Evolutionary conservation across 768 basidiomycete genomes (phyloP).

Genomic region (Tubosaeta sp.): DNA sequence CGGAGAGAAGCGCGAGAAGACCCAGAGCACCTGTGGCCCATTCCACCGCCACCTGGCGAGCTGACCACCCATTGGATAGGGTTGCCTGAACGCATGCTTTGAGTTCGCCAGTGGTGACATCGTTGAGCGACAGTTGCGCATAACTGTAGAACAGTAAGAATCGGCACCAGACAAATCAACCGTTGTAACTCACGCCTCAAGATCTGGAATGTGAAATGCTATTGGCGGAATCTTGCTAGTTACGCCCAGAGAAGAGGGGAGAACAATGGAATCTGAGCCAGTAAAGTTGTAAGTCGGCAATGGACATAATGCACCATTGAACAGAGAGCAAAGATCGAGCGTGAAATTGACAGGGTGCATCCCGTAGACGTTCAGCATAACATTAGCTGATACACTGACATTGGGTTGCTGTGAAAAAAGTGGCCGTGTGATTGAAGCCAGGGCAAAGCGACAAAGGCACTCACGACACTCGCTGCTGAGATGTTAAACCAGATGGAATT

Average conservation of each 20-base stretch:
- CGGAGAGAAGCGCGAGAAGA: conserved; percentile 53
- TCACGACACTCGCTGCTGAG: conserved; percentile 79
- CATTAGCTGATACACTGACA: conserved; percentile 76
- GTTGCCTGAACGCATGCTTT: conserved; percentile 92
- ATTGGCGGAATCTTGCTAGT: conserved; percentile 63
- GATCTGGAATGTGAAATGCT: conserved; percentile 83
- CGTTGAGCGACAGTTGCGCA: conserved; percentile 70
- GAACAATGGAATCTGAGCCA: conserved; percentile 66
- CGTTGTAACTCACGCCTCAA: conserved; percentile 55
- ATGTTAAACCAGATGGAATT: conserved; percentile 80
- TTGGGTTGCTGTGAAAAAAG: conserved; percentile 51
- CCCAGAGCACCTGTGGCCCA: conserved; percentile 72
- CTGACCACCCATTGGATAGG: conserved; percentile 86
- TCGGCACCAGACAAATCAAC: background rate
- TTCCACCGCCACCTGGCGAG: conserved; percentile 66
- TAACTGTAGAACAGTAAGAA: conserved; percentile 33
- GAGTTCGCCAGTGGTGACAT: conserved; percentile 63
- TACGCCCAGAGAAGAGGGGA: conserved; percentile 59
- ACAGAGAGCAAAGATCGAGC: conserved; percentile 78
- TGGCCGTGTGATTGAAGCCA: conserved; percentile 10
- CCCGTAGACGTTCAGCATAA: conserved; percentile 87
- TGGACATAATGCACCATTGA: conserved; percentile 79
- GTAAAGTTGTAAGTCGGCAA: conserved; percentile 82
- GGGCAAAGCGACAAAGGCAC: conserved; percentile 30
- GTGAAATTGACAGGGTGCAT: conserved; percentile 77